These are phyloP conservation scores for Zymoseptoria brevis DNA, from an alignment of 2,329 filamentous ascomycete genomes.

Conservation along the genomic window DNA sequence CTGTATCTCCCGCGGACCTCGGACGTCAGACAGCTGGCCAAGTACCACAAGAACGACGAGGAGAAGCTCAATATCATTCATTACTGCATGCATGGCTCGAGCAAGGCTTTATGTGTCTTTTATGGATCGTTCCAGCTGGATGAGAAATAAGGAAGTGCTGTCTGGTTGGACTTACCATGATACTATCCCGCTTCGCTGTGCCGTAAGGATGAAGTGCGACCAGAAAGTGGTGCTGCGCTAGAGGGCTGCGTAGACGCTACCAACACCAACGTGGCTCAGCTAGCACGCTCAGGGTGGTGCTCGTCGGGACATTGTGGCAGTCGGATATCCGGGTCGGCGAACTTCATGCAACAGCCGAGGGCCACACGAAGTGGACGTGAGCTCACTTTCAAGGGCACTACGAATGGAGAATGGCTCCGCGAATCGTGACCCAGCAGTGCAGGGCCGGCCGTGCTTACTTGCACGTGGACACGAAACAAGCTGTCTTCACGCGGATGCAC, in stretches of 20 bases:
- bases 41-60: constrained; percentile 28
- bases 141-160: background rate
- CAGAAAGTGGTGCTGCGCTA: background rate
- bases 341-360: background rate
- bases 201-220: background rate
- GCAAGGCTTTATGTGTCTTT: constrained; percentile 62
- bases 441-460: too few species aligned
- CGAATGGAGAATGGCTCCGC: too few species aligned
- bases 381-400: background rate
- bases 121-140: constrained; percentile 44
- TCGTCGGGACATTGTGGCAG: too few species aligned
- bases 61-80: constrained; percentile 68
- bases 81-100: constrained; percentile 85
- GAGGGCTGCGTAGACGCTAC: background rate
- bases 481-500: background rate
- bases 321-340: background rate
- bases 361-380: too few species aligned
- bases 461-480: too few species aligned
- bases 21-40: constrained; percentile 68
- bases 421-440: too few species aligned
- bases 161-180: background rate
- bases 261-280: too few species aligned
- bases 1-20: constrained; percentile 82
- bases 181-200: background rate
- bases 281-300: too few species aligned